Percentiles rank a stretch among this genome's conserved stretches.
Evolutionary conservation across 2,329 filamentous ascomycete genomes (phyloP).

Genomic region (Arthroderma sp.): DNA sequence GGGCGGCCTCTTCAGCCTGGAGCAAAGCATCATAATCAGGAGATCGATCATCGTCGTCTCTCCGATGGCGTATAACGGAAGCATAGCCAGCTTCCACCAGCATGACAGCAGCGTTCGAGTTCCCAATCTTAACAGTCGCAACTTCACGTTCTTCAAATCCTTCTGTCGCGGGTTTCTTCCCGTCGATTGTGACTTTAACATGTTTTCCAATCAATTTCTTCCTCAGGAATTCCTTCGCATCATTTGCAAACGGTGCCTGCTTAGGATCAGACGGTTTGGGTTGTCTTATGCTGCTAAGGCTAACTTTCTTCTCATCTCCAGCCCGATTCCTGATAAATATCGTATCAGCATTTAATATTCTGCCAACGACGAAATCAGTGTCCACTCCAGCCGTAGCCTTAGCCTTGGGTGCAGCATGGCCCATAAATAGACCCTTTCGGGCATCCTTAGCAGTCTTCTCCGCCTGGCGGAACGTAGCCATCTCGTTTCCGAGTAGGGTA

Average conservation of each 20-base stretch:
- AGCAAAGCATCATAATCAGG: slow-evolving; percentile 67
- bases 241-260: slow-evolving; percentile 76
- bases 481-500: slow-evolving; percentile 75
- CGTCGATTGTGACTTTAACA: slow-evolving; percentile 77
- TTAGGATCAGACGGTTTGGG: slow-evolving; percentile 79
- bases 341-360: slow-evolving; percentile 79
- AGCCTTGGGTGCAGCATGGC: slow-evolving; percentile 56
- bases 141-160: slow-evolving; percentile 93
- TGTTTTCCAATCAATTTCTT: slow-evolving; percentile 95
- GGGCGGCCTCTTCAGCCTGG: slow-evolving; percentile 45
- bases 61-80: slow-evolving; percentile 85
- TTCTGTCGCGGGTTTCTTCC: slow-evolving; percentile 76
- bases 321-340: slow-evolving; percentile 74
- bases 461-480: slow-evolving; percentile 71
- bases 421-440: slow-evolving; percentile 67
- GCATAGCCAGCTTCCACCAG: slow-evolving; percentile 89
- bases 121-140: slow-evolving; percentile 68
- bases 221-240: slow-evolving; percentile 90
- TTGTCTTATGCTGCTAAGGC: slow-evolving; percentile 81
- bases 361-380: slow-evolving; percentile 68
- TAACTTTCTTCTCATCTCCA: slow-evolving; percentile 77
- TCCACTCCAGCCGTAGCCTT: slow-evolving; percentile 46
- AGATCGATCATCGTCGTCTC: slow-evolving; percentile 86
- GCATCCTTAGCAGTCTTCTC: slow-evolving; percentile 72
- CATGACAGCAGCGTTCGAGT: slow-evolving; percentile 72